Evolutionary conservation across 1,139 yeast genomes (phyloP), one percentile per base, ranked within the genome.

Genomic region (Suhomyces terraborum): DNA sequence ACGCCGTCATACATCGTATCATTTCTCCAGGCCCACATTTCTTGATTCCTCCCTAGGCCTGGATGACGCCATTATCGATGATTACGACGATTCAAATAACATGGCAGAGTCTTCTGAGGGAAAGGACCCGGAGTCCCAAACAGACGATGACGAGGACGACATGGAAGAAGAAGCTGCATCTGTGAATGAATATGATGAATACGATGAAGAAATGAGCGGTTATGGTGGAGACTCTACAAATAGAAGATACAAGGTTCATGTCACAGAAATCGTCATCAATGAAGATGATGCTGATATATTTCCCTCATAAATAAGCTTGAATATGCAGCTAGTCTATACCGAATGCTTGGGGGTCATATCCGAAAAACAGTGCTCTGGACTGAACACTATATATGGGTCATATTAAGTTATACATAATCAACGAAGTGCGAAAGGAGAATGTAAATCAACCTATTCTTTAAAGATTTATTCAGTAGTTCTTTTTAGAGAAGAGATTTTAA

Each of bases 211-310:
- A 27, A 51, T 54, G 47, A 48, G 51, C 37, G 61, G 53, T 6
- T 57, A 55, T 35, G 60, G 57, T 8, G 64, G 61, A 8, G 68
- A 58, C 27, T 51, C 61, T 2, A 51, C 56, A 22, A 59, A 53
- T 42, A 48, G 66, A 38, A 47, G 61, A 35, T 69, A 73, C 49
- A 70, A 64, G 45, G 79, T 77, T 6, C 73, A 71, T 36, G 82
- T 79, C 13, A 74, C 80, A 14, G 83, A 80, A 40, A 75, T 79
- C 13, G 57, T 69, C 3, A 67, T 78, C 16, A 69, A 71, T 46
- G 80, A 74, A 22, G 64, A 56, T 20, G 55, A 51, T 27, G 39
- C 42, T 12, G 52, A 51, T 35, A 51, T 51, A n/a, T 51, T 51
- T 28, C 55, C 55, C 14, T 25, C 25, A 1, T 30, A 30, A 20